phyloP scores from a whole-genome alignment of 495 filamentous ascomycete genomes.

The Penicillium cosmopolitanum region DNA sequence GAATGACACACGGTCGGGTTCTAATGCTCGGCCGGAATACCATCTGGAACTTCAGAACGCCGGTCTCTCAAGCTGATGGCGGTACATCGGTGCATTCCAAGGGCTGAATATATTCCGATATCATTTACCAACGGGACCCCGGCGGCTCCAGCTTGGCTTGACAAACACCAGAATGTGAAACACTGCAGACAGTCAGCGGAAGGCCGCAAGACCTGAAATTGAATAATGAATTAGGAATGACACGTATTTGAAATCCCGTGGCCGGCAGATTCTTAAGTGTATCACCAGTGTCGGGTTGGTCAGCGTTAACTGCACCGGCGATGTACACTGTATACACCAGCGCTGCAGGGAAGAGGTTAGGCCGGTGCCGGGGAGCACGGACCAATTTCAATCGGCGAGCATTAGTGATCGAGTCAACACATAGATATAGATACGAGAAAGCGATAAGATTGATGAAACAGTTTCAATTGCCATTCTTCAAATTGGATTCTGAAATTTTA shows the following conservation, averaged over 20 bases:
- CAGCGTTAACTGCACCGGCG: not conserved
- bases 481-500: no score
- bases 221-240: no score
- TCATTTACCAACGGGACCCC: not conserved
- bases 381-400: not conserved
- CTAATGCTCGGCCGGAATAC: no score
- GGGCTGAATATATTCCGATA: slow-evolving; percentile 1
- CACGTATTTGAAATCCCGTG: not conserved
- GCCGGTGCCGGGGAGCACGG: not conserved
- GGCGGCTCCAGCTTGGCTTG: not conserved
- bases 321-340: not conserved
- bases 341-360: not conserved
- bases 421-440: not conserved
- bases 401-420: slow-evolving; percentile 1
- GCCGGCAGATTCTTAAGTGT: not conserved
- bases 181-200: not conserved
- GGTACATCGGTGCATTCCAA: not conserved
- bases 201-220: no score
- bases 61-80: not conserved
- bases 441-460: not conserved
- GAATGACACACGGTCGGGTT: not conserved
- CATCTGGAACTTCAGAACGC: not conserved
- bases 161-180: not conserved
- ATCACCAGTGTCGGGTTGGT: not conserved
- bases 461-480: no score